Evolutionary conservation across 306 rosid genomes (phyloP).

Genomic region (Vicia sativa): DNA sequence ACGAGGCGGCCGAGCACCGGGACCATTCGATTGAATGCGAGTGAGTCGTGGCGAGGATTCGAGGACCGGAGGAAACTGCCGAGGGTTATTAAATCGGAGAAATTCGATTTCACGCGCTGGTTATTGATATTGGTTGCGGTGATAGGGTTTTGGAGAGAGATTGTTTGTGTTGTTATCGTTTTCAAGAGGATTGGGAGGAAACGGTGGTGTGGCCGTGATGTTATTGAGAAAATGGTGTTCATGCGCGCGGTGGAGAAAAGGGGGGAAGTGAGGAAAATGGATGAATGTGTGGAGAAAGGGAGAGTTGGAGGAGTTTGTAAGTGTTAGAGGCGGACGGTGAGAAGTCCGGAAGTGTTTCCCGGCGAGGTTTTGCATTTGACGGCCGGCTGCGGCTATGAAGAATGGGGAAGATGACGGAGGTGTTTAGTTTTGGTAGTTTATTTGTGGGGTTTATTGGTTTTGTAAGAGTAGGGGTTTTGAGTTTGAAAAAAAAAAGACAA

Average conservation of each 20-base stretch:
- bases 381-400: too few species aligned
- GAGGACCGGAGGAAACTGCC: slow-evolving; percentile 60
- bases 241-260: background rate
- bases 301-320: background rate
- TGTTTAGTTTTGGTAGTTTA: too few species aligned
- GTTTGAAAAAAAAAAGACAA: too few species aligned
- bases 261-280: background rate
- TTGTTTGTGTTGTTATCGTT: background rate
- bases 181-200: background rate
- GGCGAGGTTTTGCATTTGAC: background rate
- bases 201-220: background rate
- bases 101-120: slow-evolving; percentile 40
- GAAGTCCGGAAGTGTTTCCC: background rate
- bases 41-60: slow-evolving; percentile 33
- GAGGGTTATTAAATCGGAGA: slow-evolving; percentile 60
- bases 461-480: too few species aligned
- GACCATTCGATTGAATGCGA: slow-evolving; percentile 45
- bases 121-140: background rate
- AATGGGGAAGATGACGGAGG: too few species aligned
- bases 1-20: slow-evolving; percentile 45
- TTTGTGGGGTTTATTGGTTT: too few species aligned
- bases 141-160: background rate
- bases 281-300: background rate
- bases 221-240: background rate
- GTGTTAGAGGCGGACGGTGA: background rate